phyloP scores from a whole-genome alignment of 768 basidiomycete species.

The Podaxis pistillaris region DNA sequence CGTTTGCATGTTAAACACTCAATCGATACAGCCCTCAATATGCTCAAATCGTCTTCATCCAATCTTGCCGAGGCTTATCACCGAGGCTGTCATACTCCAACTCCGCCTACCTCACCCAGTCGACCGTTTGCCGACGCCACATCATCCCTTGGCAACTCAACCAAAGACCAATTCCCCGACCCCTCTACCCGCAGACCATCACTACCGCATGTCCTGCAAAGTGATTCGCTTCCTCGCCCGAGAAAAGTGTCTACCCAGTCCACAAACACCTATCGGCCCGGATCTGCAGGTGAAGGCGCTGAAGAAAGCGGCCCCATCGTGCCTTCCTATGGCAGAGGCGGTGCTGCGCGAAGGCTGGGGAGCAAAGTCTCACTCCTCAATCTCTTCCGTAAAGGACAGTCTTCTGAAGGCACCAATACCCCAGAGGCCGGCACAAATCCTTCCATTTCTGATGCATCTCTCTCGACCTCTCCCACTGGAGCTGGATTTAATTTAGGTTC shows the following conservation, averaged over 20 bases:
- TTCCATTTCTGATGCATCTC: not conserved
- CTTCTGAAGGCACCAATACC: constrained; percentile 19
- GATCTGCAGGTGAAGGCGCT: constrained; percentile 70
- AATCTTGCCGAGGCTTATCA: constrained; percentile 28
- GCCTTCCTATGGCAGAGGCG: constrained; percentile 32
- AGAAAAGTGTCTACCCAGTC: constrained; percentile 35
- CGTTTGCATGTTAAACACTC: constrained; percentile 75
- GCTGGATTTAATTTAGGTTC: not conserved
- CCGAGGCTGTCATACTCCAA: constrained; percentile 23
- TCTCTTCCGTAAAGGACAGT: constrained; percentile 66
- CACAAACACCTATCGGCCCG: constrained; percentile 51
- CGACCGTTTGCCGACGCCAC: constrained; percentile 46
- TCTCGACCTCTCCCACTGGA: constrained; percentile 8
- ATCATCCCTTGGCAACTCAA: constrained; percentile 34
- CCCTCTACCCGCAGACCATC: constrained; percentile 61
- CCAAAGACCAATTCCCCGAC: constrained; percentile 28
- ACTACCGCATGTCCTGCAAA: constrained; percentile 53
- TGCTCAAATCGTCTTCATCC: constrained; percentile 40
- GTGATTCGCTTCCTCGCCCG: constrained; percentile 26
- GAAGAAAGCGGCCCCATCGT: constrained; percentile 38
- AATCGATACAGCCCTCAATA: constrained; percentile 68
- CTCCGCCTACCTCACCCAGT: constrained; percentile 42
- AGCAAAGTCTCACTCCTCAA: constrained; percentile 76
- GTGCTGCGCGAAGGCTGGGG: constrained; percentile 44
- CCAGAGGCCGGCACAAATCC: constrained; percentile 12